phyloP scores from a whole-genome alignment of 2,329 filamentous ascomycete species.

The Fusarium nelsonii region DNA sequence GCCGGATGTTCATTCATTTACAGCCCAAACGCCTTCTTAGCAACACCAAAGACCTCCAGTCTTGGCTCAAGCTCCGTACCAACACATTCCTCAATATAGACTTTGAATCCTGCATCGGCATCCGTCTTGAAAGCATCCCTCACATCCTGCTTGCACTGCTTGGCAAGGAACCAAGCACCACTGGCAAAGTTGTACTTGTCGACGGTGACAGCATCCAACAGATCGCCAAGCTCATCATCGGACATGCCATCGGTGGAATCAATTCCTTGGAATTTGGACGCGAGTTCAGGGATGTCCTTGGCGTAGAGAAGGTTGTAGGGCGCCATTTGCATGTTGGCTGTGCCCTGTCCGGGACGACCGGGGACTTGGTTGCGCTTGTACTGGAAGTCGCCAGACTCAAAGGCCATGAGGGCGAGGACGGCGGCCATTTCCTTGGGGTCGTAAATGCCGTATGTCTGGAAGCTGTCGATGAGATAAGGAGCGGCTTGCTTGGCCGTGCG shows the following conservation, averaged over 20 bases:
- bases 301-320: slow-evolving; percentile 63
- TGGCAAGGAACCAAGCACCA: slow-evolving; percentile 64
- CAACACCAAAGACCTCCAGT: slow-evolving; percentile 57
- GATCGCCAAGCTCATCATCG: slow-evolving; percentile 52
- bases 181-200: slow-evolving; percentile 68
- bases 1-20: slow-evolving; percentile 34
- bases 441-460: slow-evolving; percentile 68
- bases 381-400: slow-evolving; percentile 76
- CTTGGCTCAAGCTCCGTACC: slow-evolving; percentile 53
- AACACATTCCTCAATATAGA: slow-evolving; percentile 63
- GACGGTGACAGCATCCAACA: slow-evolving; percentile 60
- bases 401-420: slow-evolving; percentile 76
- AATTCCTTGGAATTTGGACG: slow-evolving; percentile 50
- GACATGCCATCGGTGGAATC: slow-evolving; percentile 45
- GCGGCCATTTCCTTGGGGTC: slow-evolving; percentile 73
- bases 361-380: slow-evolving; percentile 75
- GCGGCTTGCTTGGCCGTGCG: slow-evolving; percentile 73
- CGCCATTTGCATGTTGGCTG: slow-evolving; percentile 67
- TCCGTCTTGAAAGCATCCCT: slow-evolving; percentile 52
- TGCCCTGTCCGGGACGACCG: slow-evolving; percentile 76
- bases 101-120: slow-evolving; percentile 57
- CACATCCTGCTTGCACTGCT: slow-evolving; percentile 56
- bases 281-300: slow-evolving; percentile 56
- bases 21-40: slow-evolving; percentile 61
- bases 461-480: slow-evolving; percentile 65